A percentile compares a stretch with the other conserved stretches of the same genome.
phyloP scores from a whole-genome alignment of 192 early-diverging fungal genomes.

The Dispira parvispora region DNA sequence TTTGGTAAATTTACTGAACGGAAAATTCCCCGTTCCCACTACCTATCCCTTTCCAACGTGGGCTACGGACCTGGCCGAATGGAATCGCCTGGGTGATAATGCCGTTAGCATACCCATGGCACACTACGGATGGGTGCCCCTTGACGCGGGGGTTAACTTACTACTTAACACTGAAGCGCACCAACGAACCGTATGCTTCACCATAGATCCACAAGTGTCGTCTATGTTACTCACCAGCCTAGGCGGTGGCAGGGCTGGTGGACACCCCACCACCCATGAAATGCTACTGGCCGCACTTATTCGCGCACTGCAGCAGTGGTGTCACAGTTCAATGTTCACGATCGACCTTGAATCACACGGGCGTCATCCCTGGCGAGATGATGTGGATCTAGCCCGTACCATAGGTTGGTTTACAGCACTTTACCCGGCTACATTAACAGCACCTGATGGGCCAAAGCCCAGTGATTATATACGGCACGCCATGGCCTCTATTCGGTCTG shows the following conservation, averaged over 20 bases:
- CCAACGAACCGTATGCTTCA: no score
- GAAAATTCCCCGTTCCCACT: conserved; percentile 5
- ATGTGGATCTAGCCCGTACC: conserved; percentile 7
- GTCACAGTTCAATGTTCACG: not conserved
- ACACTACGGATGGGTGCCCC: not conserved
- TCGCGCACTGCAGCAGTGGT: not conserved
- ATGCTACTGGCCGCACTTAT: conserved; percentile 3
- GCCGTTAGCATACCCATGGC: not conserved
- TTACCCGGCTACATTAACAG: not conserved
- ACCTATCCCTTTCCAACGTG: conserved; percentile 15
- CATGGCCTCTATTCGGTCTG: not conserved
- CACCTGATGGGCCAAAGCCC: not conserved
- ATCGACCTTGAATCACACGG: conserved; percentile 6
- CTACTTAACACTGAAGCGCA: not conserved
- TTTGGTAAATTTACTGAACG: conserved; percentile 9
- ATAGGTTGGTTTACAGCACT: conserved; percentile 19
- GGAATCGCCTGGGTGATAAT: not conserved
- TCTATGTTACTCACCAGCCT: no score
- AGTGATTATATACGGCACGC: not conserved
- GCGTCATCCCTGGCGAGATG: conserved; percentile 10
- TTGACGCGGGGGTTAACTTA: not conserved
- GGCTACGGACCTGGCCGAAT: not conserved
- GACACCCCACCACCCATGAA: not conserved
- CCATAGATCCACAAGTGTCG: not conserved
- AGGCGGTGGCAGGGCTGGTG: no score